Base-by-base conservation (phyloP, 768 basidiomycete genomes). In the Termitomyces sp. region DNA sequence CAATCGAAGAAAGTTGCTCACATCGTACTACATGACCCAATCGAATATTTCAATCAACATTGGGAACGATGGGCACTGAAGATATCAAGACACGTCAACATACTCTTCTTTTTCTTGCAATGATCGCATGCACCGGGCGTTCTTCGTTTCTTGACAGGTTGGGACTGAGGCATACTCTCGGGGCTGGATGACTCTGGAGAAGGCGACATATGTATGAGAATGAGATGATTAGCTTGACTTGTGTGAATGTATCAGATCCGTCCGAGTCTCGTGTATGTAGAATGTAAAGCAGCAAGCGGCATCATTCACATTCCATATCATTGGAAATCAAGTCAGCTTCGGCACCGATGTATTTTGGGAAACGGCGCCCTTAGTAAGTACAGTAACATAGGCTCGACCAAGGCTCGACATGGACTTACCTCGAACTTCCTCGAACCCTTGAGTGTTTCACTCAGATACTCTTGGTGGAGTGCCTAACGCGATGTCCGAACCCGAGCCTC, bases 91-190 rank as follows among this genome's bases (percentile, higher is more conserved):
- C 35, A 32, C 40, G 28, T 36, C 24, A 33, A 74, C 79, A 51
- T 63, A 85, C 87, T 83, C 73, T 91, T 92, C 79, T 90, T 91
- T 55, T 82, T 76, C 65, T 89, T 80, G 73, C 90, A 92, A 7
- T 84, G 74, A 68, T 91, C 89, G 73, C 90, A 92, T 18, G 88
- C 89, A 35, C 88, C 80, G 63, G 84, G 84, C 52, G 86, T 82
- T 63, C 83, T 77, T 40, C 85, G 73, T 69, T 85, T 86, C 76
- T 87, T 88, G 48, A 61, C 18, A 48, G 39, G 38, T 39, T 64
- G 39, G 20, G 56, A 38, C 36, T 55, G 56, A 13, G 46, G 28
- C 12, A 13, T 15, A 50, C 24, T 32, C 36, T 60, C 58, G 40
- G 54, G 8, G 53, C 32, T 39, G 7, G 55, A 38, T 48, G 50